Conservation (phyloP, 1,139 yeast genomes). For the Nakaseomyces delphensis region DNA sequence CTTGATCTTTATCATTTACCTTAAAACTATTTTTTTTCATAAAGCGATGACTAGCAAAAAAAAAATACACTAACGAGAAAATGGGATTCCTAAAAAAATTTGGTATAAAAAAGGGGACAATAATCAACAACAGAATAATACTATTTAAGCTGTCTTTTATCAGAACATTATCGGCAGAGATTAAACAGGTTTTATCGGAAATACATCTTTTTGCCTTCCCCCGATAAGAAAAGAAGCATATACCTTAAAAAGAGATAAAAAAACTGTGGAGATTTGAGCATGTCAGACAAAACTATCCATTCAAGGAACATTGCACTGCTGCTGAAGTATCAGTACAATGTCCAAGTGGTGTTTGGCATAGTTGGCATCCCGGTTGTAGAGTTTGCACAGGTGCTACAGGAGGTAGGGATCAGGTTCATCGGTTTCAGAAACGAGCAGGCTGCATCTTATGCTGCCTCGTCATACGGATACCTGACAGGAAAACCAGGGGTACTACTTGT, state of each 20-base stretch:
- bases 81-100: background rate
- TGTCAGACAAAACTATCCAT: background rate
- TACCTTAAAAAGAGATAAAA: background rate
- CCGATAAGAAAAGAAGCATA: too few species aligned
- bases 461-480: slow-evolving; percentile 54
- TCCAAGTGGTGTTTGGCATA: slow-evolving; percentile 50
- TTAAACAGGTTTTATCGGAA: too few species aligned
- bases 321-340: slow-evolving; percentile 38
- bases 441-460: slow-evolving; percentile 63
- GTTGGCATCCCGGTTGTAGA: slow-evolving; percentile 68
- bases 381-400: slow-evolving; percentile 47
- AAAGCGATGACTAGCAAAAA: background rate
- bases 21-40: too few species aligned
- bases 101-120: too few species aligned
- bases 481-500: slow-evolving; percentile 55
- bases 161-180: too few species aligned
- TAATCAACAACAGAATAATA: too few species aligned
- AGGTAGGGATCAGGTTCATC: slow-evolving; percentile 44
- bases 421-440: slow-evolving; percentile 59
- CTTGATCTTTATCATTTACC: background rate
- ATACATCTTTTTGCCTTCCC: too few species aligned
- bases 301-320: slow-evolving; percentile 37
- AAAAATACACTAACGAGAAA: background rate
- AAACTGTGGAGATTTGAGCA: background rate
- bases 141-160: too few species aligned